Evolutionary conservation across 148 eudicot species (phyloP).

Genomic region (Agrostemma githago): DNA sequence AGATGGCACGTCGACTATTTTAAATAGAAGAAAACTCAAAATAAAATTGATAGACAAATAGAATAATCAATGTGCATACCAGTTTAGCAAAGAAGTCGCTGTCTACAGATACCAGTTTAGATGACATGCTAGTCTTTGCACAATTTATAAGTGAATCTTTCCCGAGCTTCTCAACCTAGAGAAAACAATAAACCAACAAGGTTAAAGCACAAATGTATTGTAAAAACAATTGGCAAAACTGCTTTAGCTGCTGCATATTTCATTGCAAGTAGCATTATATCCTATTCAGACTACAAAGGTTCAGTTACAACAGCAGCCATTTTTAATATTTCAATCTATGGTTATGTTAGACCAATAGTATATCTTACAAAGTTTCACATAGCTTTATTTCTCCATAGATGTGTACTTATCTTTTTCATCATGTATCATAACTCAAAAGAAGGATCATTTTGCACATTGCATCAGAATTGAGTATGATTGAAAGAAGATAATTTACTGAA

Average conservation of each 20-base stretch:
- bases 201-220: not conserved
- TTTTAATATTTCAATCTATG: not conserved
- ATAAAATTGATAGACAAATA: not conserved
- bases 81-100: slow-evolving; percentile 83
- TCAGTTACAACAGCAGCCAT: not conserved
- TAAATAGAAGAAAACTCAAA: not conserved
- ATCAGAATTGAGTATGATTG: not conserved
- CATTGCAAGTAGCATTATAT: not conserved
- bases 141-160: slow-evolving; percentile 86
- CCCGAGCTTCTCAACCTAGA: slow-evolving; percentile 89
- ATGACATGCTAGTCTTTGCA: slow-evolving; percentile 99
- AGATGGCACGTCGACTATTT: not conserved
- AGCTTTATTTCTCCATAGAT: not conserved
- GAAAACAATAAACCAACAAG: slow-evolving; percentile 2
- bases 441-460: not conserved
- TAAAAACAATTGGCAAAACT: not conserved
- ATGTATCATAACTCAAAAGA: not conserved
- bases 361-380: not conserved
- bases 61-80: slow-evolving; percentile 34
- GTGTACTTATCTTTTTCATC: not conserved
- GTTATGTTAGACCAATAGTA: not conserved
- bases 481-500: not conserved
- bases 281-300: not conserved
- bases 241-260: not conserved
- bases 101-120: slow-evolving; percentile 71